Evolutionary conservation across 2,329 filamentous ascomycete genomes (phyloP), one percentile per base, ranked within the genome.

Genomic region (Colletotrichum cuscutae): DNA sequence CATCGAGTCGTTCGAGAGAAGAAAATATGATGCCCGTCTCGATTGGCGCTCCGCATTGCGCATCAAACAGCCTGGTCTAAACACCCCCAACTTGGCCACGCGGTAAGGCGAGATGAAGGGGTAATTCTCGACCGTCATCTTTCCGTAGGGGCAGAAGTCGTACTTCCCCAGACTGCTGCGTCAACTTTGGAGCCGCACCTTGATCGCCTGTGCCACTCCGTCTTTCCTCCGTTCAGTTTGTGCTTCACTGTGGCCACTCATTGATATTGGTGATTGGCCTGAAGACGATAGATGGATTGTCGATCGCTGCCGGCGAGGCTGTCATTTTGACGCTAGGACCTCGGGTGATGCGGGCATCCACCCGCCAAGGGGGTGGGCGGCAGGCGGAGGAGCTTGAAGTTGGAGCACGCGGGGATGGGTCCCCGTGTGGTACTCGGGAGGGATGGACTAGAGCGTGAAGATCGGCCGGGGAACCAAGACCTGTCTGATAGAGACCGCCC

Each of bases 341-440:
- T 72, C 69, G 65, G 65, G 69, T 64, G 59, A 63, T 64, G 69
- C 65, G 69, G 65, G 65, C 65, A 72, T 59, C 65, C 69, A 59
- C 69, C 53, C 53, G 59, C 52, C 57, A 68, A 58, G 37, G 52
- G 57, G 57, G 65, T 58, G 49, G 49, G 19, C 42, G 19, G 42
- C 42, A 46, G 42, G 42, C 53, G 49, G 42, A 53, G 42, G 60
- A 63, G 60, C 60, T 63, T 52, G 42, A 24, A 32, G 26, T 60
- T 53, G 58, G 24, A 60, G 69, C 58, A 58, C 58, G 64, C 49
- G 65, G 65, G 58, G 32, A 61, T 68, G 57, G 68, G 56, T 53
- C 61, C 42, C 54, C 49, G 57, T 68, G 37, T 53, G 46, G 35
- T 30, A 52, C 57, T 49, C 19, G 66, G 64, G 63, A 64, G 42